Conservation (phyloP, 2,329 filamentous ascomycete species). For the Paracorniculantispora psalliotae region DNA sequence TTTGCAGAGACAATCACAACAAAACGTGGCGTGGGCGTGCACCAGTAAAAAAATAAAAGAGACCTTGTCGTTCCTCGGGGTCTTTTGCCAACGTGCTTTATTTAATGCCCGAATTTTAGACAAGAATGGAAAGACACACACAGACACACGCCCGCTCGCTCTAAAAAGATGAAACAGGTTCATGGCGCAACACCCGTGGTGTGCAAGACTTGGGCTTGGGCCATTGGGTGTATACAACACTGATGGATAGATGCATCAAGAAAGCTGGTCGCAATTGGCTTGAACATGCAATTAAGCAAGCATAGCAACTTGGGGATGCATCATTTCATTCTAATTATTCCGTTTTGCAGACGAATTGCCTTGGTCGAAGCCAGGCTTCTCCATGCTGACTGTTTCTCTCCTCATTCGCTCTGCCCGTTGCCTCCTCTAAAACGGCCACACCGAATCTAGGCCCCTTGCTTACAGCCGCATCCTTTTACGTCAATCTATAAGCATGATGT, state of each 20-base stretch:
- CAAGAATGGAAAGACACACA: background rate
- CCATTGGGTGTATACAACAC: background rate
- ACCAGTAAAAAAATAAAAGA: no score
- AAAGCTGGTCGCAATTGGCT: background rate
- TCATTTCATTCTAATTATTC: no score
- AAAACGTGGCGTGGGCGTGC: background rate
- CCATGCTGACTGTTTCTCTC: background rate
- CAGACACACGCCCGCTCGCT: background rate
- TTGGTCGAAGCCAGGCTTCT: no score
- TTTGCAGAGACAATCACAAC: background rate
- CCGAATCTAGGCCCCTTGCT: background rate
- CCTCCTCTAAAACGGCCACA: background rate
- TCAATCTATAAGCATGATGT: background rate
- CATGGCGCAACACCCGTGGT: background rate
- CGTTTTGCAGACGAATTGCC: no score
- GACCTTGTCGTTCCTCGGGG: background rate
- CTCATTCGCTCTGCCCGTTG: background rate
- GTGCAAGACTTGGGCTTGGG: background rate
- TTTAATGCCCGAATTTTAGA: background rate
- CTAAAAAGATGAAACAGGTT: background rate
- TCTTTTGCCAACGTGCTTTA: background rate
- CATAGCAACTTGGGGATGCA: no score
- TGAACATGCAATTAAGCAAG: background rate
- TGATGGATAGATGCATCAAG: slow-evolving; percentile 1
- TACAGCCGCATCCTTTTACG: background rate